Evolutionary conservation across 306 rosid genomes (phyloP), one percentile per base, ranked within the genome.

Genomic region (Carpinus viminea): DNA sequence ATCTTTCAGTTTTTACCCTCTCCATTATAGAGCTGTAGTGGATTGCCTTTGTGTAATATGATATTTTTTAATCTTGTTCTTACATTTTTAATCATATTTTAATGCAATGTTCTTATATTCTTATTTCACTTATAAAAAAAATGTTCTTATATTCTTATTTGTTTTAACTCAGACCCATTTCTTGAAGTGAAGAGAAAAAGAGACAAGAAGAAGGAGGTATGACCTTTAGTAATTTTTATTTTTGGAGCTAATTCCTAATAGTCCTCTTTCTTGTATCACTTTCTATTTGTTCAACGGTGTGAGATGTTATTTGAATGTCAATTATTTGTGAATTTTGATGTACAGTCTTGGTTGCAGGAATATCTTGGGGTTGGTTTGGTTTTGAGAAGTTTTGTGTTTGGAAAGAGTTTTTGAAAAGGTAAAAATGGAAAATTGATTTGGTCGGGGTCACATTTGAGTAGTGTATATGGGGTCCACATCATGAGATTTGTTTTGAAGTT

Each of bases 181-280:
- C 99, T 89, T 83, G 94, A 90, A 83, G 99, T 96, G 87, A 96
- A 83, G 93, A 93, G 98, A 80, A 96, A 90, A 86, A 91, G 92
- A 76, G 98, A 96, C 79, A 89, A 91, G 86, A 90, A 86, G 81
- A 96, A 93, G 87, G 99, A 93, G 97, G 96, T 91, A 81, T 50
- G 31, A 17, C 65, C 50, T 38, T 61, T 11, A 47, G 62, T 69
- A 24, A 51, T n/a, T 31, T 76, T 74, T 70, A 31, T 34, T 8
- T 31, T 43, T 26, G 46, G 59, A 53, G 72, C 20, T 53, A 68
- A 28, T 79, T 81, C 28, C 2, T 26, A 41, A 21, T 13, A 51
- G 20, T 10, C 26, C 12, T 4, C 13, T 41, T 68, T 68, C 51
- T 41, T 41, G 17, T 12, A 17, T 38, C 15, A 41, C 47, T 38